phyloP scores from a whole-genome alignment of 2,329 filamentous ascomycete genomes.

The Sordariomycetes sp. region DNA sequence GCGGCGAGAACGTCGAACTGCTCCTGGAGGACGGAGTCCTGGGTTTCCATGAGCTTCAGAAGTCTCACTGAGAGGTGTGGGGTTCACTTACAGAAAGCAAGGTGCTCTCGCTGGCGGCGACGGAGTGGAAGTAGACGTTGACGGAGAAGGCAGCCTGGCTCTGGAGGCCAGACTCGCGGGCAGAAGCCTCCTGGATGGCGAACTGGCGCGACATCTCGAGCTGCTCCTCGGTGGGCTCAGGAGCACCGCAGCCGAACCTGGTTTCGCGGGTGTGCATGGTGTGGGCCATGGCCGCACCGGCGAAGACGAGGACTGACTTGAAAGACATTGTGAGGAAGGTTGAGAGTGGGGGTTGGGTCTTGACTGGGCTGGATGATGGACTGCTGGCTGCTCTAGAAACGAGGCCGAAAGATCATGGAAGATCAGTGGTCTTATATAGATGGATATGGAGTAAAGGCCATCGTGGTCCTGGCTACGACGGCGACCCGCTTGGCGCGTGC shows the following conservation, averaged over 20 bases:
- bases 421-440: no score
- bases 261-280: slow-evolving; percentile 3
- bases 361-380: slow-evolving; percentile 1
- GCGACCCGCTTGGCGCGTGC: no score
- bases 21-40: slow-evolving; percentile 10
- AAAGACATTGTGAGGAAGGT: slow-evolving; percentile 5
- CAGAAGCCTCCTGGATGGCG: slow-evolving; percentile 3
- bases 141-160: slow-evolving; percentile 10
- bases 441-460: no score
- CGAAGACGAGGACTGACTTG: slow-evolving; percentile 7
- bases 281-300: slow-evolving; percentile 1
- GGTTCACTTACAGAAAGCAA: slow-evolving; percentile 1
- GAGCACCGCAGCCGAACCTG: slow-evolving; percentile 2
- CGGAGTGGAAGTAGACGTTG: slow-evolving; percentile 6
- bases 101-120: slow-evolving; percentile 2
- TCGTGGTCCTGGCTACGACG: no score
- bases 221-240: slow-evolving; percentile 2
- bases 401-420: no score
- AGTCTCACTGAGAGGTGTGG: background rate
- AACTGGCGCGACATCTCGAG: slow-evolving; percentile 1
- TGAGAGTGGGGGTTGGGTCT: background rate
- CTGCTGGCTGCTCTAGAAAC: no score
- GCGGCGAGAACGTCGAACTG: slow-evolving; percentile 16
- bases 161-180: slow-evolving; percentile 7
- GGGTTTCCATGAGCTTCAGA: background rate